Percentiles rank a stretch among this genome's conserved stretches.
phyloP scores from a whole-genome alignment of 208 protist genomes.

The Leishmania major region DNA sequence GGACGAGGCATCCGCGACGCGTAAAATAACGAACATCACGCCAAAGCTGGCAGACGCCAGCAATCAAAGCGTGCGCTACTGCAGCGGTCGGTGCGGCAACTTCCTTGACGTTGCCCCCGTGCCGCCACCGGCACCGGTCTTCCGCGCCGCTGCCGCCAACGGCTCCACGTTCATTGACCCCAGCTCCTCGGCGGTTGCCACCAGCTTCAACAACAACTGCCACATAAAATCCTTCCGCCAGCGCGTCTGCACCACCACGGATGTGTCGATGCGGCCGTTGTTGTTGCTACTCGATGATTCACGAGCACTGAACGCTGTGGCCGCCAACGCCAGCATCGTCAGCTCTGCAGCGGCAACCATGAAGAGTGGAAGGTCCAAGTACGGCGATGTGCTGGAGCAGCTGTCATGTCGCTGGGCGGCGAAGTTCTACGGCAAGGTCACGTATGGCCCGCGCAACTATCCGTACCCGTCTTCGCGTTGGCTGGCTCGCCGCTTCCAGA shows the following conservation, averaged over 20 bases:
- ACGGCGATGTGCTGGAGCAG: conserved; percentile 57
- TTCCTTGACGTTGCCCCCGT: not conserved
- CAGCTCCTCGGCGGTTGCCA: conserved; percentile 35
- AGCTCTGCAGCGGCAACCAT: not conserved
- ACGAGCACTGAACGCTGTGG: not conserved
- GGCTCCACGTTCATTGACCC: conserved; percentile 68
- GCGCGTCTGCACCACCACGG: conserved; percentile 52
- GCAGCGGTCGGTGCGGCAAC: not conserved
- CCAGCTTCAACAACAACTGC: conserved; percentile 60
- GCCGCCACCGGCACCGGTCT: not conserved
- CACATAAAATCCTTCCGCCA: conserved; percentile 65
- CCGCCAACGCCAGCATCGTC: not conserved
- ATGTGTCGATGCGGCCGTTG: conserved; percentile 72
- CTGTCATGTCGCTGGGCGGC: conserved; percentile 76
- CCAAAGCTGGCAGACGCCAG: not conserved
- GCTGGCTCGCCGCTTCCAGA: conserved; percentile 85
- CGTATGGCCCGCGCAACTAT: conserved; percentile 84
- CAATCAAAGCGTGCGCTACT: not conserved
- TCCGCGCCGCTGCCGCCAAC: not conserved
- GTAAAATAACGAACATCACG: not conserved
- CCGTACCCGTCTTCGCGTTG: conserved; percentile 87
- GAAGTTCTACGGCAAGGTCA: conserved; percentile 90
- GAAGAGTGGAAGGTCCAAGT: not conserved
- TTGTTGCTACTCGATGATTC: conserved; percentile 34
- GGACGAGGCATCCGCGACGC: not conserved